Evolutionary conservation across 371 early-diverging fungal species (phyloP), one percentile per base, ranked within the genome.

Genomic region (Mortierella sp.): DNA sequence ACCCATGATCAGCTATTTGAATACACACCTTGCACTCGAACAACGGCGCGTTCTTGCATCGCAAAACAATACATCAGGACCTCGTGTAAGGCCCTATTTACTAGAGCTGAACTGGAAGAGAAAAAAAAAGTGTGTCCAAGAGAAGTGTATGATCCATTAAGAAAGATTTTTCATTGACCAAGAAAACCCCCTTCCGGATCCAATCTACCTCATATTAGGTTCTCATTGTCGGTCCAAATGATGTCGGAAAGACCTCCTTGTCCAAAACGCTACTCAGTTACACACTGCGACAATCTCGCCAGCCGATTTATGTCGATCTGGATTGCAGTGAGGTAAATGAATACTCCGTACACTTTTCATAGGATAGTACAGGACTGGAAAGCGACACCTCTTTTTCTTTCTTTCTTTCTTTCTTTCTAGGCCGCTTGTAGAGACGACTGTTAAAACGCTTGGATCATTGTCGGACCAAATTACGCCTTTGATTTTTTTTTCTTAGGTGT

Each of bases 201-300:
- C 37, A 37, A 37, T 9, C 37, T 37, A n/a, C n/a, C 0, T 7
- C 37, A n/a, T 6, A 5, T 12, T 79, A 90, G 84, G 91, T 97
- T 0, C 68, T 98, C 81, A 87, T 98, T 18, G 86, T 98, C 2
- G 99, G 99, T 0, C 96, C 96, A 1, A 85, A 91, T 43, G 97
- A 98, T 76, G 89, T 92, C 12, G 98, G 99, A 16, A 98, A 98
- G 75, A 94, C 97, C 0, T 90, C 95, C 0, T 75, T 97, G 28
- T 87, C 90, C 52, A 94, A 93, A 58, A 90, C 94, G 7, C 83
- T 98, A 15, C 81, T 93, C 26, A 95, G 93, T 80, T 98, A 97
- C 66, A 94, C 94, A 0, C 82, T 94, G 11, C 86, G 93, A 57
- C 90, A 90, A 75, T 90, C 89, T 4, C 88, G 90, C 18, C 84